Evolutionary conservation across 2,329 filamentous ascomycete genomes (phyloP), one percentile per base, ranked within the genome.

Genomic region (Alternaria dauci): DNA sequence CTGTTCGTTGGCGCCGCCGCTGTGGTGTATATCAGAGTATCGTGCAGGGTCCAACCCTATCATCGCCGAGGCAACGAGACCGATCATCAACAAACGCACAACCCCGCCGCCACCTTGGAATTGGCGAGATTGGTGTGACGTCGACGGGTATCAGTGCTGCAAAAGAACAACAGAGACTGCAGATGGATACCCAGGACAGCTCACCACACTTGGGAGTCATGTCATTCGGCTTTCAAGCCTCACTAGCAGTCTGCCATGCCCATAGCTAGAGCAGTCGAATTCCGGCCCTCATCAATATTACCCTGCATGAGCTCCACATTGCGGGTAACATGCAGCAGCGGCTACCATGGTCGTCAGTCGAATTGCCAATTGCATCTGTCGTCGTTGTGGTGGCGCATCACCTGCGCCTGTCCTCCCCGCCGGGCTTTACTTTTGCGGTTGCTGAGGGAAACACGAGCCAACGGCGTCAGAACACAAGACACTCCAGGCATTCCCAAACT

Each of bases 41-140:
- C 38, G 63, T 48, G 65, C 61, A 67, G 62, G 65, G 61, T 61
- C 61, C 44, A 55, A 52, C 42, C 44, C 46, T 52, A 36, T 54
- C 55, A 65, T 73, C 63, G 55, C 72, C 71, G 53, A 55, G 67
- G 66, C 72, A 75, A 78, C 75, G 56, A 52, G 46, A 26, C 48
- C 32, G 46, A 41, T 47, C 57, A 59, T 63, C 61, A 75, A 76
- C 73, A 71, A 70, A 50, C 52, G 64, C 66, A 66, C 69, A 70
- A 46, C 39, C 53, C 41, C 61, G 62, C 71, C 67, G 44, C 67
- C 54, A 60, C 42, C 60, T 58, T 46, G 62, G 57, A 52, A 61
- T 42, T 58, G 30, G 53, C 56, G 60, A 54, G 46, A 57, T 51
- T 41, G 42, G 51, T 44, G 60, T 55, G 56, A 51, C 50, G 62